Evolutionary conservation across 768 basidiomycete genomes (phyloP), one percentile per base, ranked within the genome.

Genomic region (Agaricus subrufescens): DNA sequence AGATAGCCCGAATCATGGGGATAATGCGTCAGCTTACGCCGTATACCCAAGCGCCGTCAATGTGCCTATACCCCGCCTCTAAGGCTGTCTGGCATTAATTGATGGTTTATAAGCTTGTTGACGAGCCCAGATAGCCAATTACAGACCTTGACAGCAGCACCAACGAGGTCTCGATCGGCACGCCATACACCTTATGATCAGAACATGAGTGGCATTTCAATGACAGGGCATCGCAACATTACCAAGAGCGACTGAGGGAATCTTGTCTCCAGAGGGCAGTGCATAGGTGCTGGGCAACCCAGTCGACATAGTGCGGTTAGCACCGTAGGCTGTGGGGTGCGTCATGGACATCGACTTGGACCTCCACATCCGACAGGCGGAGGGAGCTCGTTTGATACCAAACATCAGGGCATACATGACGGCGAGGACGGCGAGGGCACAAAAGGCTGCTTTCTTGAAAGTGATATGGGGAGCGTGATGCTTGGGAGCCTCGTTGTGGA

Each of bases 1-100:
- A 27, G 37, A 52, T 19, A 59, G 37, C 3, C 34, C 25, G 5
- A 46, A 58, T 19, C 19, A 19, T 50, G 34, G 38, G 34, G n/a
- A 42, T 30, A 7, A 43, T 19, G 34, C 14, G 44, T 10, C 38
- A 25, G 67, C 79, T 7, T 57, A 84, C 86, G 42, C 76, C 66
- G 61, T 89, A 90, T 46, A 76, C 73, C 86, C 86, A 89, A 40
- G 87, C 87, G 15, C 80, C 86, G 60, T 88, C 87, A 45, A 89
- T 86, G 63, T 88, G 87, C 58, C 81, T 75, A 61, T 89, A 89
- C 0, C 87, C 87, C 4, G 79, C 71, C 26, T 75, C 71, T 52
- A 89, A 65, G 1, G 87, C 87, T 3, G 78, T 71, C 80, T 85
- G 51, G 10, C 9, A 37, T 7, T 8, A 34, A 34, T 7, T 11